Evolutionary conservation across 2,329 filamentous ascomycete genomes (phyloP).

Genomic region (Coniochaeta sp.): DNA sequence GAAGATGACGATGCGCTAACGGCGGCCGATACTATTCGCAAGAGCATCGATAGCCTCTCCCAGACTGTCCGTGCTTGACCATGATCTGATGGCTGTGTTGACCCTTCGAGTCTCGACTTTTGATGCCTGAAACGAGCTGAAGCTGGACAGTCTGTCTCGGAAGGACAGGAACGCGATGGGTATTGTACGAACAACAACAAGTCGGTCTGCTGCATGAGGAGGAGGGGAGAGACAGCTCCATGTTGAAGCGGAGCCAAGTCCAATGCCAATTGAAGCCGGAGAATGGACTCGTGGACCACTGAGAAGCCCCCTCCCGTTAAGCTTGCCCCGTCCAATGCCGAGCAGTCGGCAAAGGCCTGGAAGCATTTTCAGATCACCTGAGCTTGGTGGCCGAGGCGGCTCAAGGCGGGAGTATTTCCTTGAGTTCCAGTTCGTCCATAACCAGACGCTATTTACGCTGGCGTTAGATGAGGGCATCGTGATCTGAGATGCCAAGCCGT

Average conservation of each 20-base stretch:
- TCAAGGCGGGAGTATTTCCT: not conserved
- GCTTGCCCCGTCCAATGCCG: not conserved
- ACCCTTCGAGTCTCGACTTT: not conserved
- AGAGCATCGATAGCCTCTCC: too few relatives aligned
- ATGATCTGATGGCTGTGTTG: too few relatives aligned
- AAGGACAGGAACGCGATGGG: too few relatives aligned
- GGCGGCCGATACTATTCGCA: too few relatives aligned
- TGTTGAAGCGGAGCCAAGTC: not conserved
- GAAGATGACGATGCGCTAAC: too few relatives aligned
- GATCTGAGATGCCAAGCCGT: too few relatives aligned
- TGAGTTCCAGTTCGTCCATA: not conserved
- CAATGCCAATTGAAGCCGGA: not conserved
- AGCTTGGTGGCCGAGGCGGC: slow-evolving; percentile 1
- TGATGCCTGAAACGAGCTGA: not conserved
- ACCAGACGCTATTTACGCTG: not conserved
- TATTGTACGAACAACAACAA: too few relatives aligned
- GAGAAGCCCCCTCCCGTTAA: not conserved
- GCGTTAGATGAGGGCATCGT: too few relatives aligned
- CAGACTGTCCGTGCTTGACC: too few relatives aligned
- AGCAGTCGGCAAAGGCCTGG: not conserved
- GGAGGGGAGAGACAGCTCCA: not conserved
- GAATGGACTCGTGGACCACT: not conserved
- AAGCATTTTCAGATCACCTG: slow-evolving; percentile 2
- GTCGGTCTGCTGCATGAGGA: too few relatives aligned
- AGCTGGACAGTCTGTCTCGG: too few relatives aligned